These are phyloP conservation scores for Ophiostoma himal-ulmi DNA, from an alignment of 2,329 filamentous ascomycete species.

Conservation along the genomic window DNA sequence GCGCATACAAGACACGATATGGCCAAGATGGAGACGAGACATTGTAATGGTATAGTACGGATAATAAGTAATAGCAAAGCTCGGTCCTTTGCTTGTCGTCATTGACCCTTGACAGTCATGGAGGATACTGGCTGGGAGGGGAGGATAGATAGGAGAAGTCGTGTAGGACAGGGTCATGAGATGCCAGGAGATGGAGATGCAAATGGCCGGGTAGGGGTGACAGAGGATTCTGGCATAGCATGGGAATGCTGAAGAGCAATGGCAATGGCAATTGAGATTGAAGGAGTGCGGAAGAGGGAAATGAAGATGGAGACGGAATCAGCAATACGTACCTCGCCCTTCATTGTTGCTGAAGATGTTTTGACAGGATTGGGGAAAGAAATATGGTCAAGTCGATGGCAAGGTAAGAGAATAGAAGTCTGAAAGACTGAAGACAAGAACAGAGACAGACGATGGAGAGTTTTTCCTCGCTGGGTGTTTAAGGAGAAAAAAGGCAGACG, in stretches of 20 bases:
- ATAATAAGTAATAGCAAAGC: neutral
- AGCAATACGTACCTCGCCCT: slow-evolving; percentile 48
- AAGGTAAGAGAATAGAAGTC: slow-evolving; percentile 8
- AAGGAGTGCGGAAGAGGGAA: too few species aligned
- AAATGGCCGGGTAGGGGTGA: neutral
- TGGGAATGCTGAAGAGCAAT: too few species aligned
- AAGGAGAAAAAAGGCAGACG: slow-evolving; percentile 13
- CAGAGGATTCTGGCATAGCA: neutral
- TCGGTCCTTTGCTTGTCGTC: slow-evolving; percentile 8
- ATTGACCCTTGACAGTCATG: neutral
- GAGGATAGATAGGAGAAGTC: neutral
- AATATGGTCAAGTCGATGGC: slow-evolving; percentile 4
- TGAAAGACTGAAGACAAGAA: slow-evolving; percentile 7
- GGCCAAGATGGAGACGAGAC: neutral
- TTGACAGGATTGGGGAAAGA: neutral
- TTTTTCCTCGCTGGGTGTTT: slow-evolving; percentile 5
- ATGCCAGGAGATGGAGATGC: neutral
- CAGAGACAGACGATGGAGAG: slow-evolving; percentile 13
- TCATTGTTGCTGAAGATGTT: slow-evolving; percentile 40
- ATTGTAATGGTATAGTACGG: neutral
- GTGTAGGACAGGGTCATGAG: neutral
- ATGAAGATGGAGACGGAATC: neutral
- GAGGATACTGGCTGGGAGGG: neutral
- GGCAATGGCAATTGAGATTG: too few species aligned
- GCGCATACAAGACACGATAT: neutral